Base-by-base conservation (phyloP, 2,329 filamentous ascomycete genomes). In the Ophiostoma sp. region DNA sequence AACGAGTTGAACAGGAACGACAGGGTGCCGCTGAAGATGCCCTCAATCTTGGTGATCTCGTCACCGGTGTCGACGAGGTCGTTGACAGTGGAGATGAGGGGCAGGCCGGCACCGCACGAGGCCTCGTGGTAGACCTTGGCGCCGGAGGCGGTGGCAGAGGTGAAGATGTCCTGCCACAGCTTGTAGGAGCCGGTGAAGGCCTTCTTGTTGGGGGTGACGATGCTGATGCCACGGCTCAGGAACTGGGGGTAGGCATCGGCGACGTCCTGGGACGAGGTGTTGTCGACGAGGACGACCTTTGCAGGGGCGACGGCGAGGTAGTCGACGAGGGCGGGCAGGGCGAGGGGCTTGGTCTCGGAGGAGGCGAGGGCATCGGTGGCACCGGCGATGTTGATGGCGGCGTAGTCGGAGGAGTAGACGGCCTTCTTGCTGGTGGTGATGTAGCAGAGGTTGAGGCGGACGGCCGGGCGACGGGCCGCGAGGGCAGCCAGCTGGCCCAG, bases 161-260 rank as follows among this genome's bases (percentile, higher is more conserved):
- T 81, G 80, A 96, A 96, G 77, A 99, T 97, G 73, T 91, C 87
- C 76, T 92, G 86, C 94, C 94, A 99, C 70, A 97, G 83, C 75
- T 88, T 84, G 76, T 92, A 89, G 65, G 87, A 88, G 71, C 91
- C 89, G 0, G 93, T 96, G 81, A 99, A 99, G 17, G 91, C 94
- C 82, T 99, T 99, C 84, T 99, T 99, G 85, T 98, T 99, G 62
- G 95, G 94, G 0, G 95, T 99, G 36, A 98, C 92, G 76, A 99
- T 88, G 80, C 89, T 94, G 79, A 99, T 89, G 15, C 94, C 94
- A 73, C 88, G 87, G 76, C 87, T 85, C 72, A 99, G 83, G 79
- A 96, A 92, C 66, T 86, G 79, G 0, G 95, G 94, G 80, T 99
- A 99, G 39, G 87, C 82, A 72, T 91, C 87, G 67, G 94, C 95